Conservation (phyloP, 768 basidiomycete genomes). For the Leccinellum albellum region DNA sequence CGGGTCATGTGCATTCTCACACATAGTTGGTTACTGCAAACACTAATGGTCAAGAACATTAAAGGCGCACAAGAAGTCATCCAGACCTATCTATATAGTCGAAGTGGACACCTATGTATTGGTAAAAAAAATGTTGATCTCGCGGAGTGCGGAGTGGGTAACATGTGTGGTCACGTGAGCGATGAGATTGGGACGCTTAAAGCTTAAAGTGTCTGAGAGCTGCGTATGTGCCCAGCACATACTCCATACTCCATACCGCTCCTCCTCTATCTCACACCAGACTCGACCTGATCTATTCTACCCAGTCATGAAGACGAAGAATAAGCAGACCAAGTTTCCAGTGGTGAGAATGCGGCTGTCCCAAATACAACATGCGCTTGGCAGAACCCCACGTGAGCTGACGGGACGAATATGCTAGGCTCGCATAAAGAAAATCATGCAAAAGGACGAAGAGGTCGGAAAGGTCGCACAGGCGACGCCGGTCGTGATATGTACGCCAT, state of each 20-base stretch:
- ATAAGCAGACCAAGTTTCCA: slow-evolving; percentile 88
- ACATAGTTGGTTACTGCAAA: neutral
- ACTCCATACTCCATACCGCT: neutral
- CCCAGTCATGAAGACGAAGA: slow-evolving; percentile 75
- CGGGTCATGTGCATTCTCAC: neutral
- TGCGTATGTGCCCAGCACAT: slow-evolving; percentile 12
- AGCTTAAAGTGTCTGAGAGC: neutral
- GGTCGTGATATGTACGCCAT: slow-evolving; percentile 85
- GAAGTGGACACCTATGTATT: too few relatives aligned
- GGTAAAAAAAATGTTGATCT: too few relatives aligned
- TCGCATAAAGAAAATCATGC: slow-evolving; percentile 99
- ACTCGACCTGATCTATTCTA: neutral
- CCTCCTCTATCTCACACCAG: neutral
- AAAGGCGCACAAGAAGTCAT: neutral
- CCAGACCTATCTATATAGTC: too few relatives aligned
- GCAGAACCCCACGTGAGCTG: slow-evolving; percentile 1
- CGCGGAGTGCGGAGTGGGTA: too few relatives aligned
- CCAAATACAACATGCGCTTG: neutral
- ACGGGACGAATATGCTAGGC: slow-evolving; percentile 50
- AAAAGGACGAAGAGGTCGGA: slow-evolving; percentile 98
- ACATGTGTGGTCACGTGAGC: slow-evolving; percentile 20
- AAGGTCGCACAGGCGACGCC: slow-evolving; percentile 97
- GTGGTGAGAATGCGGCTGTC: slow-evolving; percentile 52
- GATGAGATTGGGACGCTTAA: slow-evolving; percentile 20
- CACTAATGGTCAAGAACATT: neutral